These are phyloP conservation scores for Thermomyces lanuginosus DNA, from an alignment of 2,329 filamentous ascomycete species.

Conservation along the genomic window DNA sequence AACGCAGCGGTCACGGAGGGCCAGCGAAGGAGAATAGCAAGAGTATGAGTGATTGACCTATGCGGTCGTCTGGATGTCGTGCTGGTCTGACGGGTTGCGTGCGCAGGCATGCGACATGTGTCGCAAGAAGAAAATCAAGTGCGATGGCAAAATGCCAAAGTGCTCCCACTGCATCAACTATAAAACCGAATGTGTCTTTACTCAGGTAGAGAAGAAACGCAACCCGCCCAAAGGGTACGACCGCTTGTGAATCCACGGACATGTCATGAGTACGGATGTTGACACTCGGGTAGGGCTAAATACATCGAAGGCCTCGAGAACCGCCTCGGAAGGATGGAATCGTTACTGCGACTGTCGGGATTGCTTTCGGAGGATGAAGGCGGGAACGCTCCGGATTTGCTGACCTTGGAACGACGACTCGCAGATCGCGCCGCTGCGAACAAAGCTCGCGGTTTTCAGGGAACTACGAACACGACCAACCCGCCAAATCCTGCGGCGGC, in stretches of 20 bases:
- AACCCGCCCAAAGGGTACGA: slow-evolving; percentile 87
- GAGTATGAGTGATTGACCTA: slow-evolving; percentile 39
- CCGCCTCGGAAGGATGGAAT: slow-evolving; percentile 88
- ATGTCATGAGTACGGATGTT: too few species aligned
- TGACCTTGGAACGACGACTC: slow-evolving; percentile 64
- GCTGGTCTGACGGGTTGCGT: slow-evolving; percentile 2
- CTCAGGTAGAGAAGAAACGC: slow-evolving; percentile 96
- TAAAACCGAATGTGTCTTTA: slow-evolving; percentile 95
- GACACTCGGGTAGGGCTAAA: slow-evolving; percentile 62
- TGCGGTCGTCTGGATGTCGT: neutral
- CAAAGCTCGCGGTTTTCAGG: slow-evolving; percentile 10
- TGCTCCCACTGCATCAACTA: slow-evolving; percentile 96
- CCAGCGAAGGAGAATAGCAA: slow-evolving; percentile 73
- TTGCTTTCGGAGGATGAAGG: slow-evolving; percentile 72
- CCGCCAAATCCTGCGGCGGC: slow-evolving; percentile 13
- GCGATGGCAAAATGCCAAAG: slow-evolving; percentile 84
- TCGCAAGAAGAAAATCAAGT: slow-evolving; percentile 86
- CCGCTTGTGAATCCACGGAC: too few species aligned
- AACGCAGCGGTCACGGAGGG: too few species aligned
- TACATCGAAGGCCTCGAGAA: slow-evolving; percentile 97
- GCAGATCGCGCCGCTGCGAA: slow-evolving; percentile 30
- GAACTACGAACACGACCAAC: slow-evolving; percentile 19
- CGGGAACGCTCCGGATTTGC: slow-evolving; percentile 62
- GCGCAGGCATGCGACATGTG: slow-evolving; percentile 84
- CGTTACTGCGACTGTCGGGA: slow-evolving; percentile 69